Evolutionary conservation across 2,329 filamentous ascomycete species (phyloP), one percentile per base, ranked within the genome.

Genomic region (Fusarium sp.): DNA sequence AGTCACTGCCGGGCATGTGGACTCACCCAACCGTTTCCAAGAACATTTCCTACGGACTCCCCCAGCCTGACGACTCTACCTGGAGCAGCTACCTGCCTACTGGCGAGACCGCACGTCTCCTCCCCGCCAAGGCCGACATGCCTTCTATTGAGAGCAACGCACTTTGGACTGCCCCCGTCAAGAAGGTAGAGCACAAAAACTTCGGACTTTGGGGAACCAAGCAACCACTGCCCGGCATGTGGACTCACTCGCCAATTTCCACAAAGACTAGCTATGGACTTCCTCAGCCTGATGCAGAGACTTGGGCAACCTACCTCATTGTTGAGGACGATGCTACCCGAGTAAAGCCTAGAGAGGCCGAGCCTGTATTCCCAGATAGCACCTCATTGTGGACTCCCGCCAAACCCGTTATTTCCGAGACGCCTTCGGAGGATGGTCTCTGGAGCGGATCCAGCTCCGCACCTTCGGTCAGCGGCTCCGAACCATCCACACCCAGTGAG

Each of bases 21-120:
- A 60, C 59, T 61, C 62, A 60, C 46, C 64, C 67, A 14, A 37
- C 56, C n/a, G 19, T 65, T n/a, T 33, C 62, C 33, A 40, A 59
- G 17, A 62, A 67, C 47, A 62, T 48, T 54, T 70, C 72, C 35
- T 68, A 65, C 46, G 70, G 74, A 17, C 72, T 80, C 15, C 76
- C 78, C 50, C 70, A 75, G 51, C 71, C 78, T n/a, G 74, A 79
- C 53, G 56, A 73, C 35, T 62, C 69, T 19, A 74, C 69, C n/a
- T 82, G 80, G 81, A 72, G 75, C 39, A 64, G 64, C 39, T 81
- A 81, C 55, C 69, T 77, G 39, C 67, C 68, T 10, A 60, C 73
- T 20, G 59, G 71, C 22, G 69, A 64, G 19, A 73, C 62, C 55
- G 60, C 72, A 33, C 79, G 79, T 53, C 58, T 75, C 14, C 75